Evolutionary conservation across 2,329 filamentous ascomycete genomes (phyloP), one percentile per base, ranked within the genome.

Genomic region (Sporothrix globosa): DNA sequence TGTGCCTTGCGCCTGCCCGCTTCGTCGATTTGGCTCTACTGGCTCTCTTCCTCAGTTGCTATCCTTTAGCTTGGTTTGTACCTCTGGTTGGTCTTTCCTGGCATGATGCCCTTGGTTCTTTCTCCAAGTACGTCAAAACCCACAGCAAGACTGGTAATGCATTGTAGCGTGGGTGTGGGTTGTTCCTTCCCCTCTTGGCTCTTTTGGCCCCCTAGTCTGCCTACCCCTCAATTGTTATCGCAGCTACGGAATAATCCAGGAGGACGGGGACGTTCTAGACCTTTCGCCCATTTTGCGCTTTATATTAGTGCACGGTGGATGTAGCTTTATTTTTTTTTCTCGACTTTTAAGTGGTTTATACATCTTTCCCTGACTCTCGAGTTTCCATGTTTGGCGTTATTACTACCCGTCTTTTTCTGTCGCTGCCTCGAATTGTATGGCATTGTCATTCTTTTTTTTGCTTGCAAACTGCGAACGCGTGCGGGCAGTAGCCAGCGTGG

Each of bases 161-260:
- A 21, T 39, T 63, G 60, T 67, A 60, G 60, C 58, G 67, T 71
- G 70, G 58, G 52, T 67, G 70, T 69, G 67, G 70, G 66, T 71
- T 66, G 58, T 46, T 71, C 70, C 66, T 70, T 69, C 56, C 56
- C 58, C 66, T 68, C 54, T 68, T 68, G 54, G 52, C 56, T 71
- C 66, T 50, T 60, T 71, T 27, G 53, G 67, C 27, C 56, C 21
- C 60, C 60, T 69, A 69, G 58, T 30, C 52, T 52, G 66, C 50
- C 67, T 71, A 71, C 70, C 70, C 70, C 70, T 71, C 70, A 71
- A 71, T 71, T 69, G 70, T 67, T 71, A 71, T 71, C 67, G 70
- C 67, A 54, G 52, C 70, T 50, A 61, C 67, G 60, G 70, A 67
- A 48, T 46, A 61, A 48, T 67, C 70, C 67, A 69, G 53, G 41